phyloP scores from a whole-genome alignment of 2,329 filamentous ascomycete genomes.

The Talaromyces sp. region DNA sequence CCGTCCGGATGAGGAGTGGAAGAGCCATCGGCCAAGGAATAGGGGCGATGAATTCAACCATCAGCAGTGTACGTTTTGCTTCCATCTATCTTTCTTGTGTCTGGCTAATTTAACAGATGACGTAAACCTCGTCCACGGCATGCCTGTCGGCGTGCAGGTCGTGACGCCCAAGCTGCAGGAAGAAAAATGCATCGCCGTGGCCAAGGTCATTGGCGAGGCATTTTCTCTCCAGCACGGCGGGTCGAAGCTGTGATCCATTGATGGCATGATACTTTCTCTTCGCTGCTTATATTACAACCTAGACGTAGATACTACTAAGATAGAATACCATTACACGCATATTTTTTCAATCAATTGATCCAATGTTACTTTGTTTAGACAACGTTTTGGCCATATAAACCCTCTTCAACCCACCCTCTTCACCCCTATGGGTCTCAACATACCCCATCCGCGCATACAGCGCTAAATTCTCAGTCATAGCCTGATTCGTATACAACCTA shows the following conservation, averaged over 20 bases:
- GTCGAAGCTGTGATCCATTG: neutral
- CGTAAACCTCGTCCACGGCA: constrained; percentile 24
- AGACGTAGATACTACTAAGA: neutral
- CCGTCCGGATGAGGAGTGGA: constrained; percentile 21
- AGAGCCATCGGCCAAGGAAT: constrained; percentile 25
- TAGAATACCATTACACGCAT: neutral
- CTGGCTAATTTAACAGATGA: constrained; percentile 18
- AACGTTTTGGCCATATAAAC: neutral
- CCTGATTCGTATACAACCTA: neutral
- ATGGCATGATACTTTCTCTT: neutral
- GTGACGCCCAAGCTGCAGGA: constrained; percentile 28
- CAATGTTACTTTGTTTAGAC: neutral
- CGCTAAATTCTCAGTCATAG: neutral
- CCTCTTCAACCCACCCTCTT: neutral
- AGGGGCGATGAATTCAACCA: constrained; percentile 27
- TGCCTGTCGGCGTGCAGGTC: constrained; percentile 30
- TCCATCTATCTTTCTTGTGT: neutral
- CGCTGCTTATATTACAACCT: neutral
- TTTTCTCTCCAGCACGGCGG: constrained; percentile 7
- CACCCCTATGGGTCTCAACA: neutral
- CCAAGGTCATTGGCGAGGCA: constrained; percentile 25
- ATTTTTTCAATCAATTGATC: neutral
- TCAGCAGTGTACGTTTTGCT: constrained; percentile 20
- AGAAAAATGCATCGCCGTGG: constrained; percentile 27
- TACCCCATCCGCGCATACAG: neutral